Evolutionary conservation across 1,139 yeast species (phyloP), one percentile per base, ranked within the genome.

Genomic region (Geotrichum phurueaensis): DNA sequence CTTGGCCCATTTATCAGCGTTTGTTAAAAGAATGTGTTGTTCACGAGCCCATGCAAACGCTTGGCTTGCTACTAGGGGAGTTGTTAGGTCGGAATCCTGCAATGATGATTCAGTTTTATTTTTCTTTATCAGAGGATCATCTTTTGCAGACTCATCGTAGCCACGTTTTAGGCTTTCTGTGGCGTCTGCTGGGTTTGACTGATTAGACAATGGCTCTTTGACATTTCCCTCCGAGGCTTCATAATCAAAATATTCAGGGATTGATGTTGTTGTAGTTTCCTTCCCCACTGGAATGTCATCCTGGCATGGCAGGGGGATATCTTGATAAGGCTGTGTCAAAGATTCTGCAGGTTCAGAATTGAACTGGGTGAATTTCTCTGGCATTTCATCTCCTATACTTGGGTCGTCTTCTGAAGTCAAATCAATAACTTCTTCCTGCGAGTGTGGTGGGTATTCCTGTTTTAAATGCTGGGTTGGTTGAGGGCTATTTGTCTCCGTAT

Each of bases 391-490:
- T 70, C 47, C 43, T 64, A 54, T 1, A 62, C 62, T 29, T 10
- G 63, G 61, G 3, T 71, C 71, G 15, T 65, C 67, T 2, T 57
- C 59, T 12, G 31, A 64, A 59, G 56, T 69, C 62, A 33, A 70
- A 69, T 51, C 51, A 64, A 59, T 36, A 49, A 33, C 33, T 12
- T 15, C 43, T 43, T 20, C 10, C 18, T 29, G 15, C 20, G 56
- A 9, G n/a, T 22, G 7, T 36, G 54, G 47, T 51, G 15, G 53
- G 36, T 20, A 55, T 5, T 43, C 56, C 25, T 25, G 20, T 22
- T 50, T 12, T 22, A 18, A 25, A 48, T 12, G 15, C 23, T 10
- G 22, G n/a, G 50, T 47, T 29, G 39, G 29, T 51, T 51, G 23
- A 29, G 43, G 43, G 25, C 10, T 7, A 3, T 15, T 15, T 23